Conservation (phyloP, 106 monocot genomes). For the Phalaenopsis equestris region DNA sequence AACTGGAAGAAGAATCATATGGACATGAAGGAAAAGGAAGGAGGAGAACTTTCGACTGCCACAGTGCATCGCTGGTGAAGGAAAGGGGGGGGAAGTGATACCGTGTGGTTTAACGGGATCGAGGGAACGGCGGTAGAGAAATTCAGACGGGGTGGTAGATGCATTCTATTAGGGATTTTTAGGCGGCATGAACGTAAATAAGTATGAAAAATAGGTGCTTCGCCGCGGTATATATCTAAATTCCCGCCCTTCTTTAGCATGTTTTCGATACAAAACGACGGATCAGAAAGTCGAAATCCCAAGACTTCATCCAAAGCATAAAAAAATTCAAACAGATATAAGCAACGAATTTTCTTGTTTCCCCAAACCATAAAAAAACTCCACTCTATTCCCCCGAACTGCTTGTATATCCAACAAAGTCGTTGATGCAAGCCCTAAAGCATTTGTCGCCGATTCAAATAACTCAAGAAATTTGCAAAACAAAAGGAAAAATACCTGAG, state of each 20-base stretch:
- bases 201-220: too few relatives aligned
- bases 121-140: too few relatives aligned
- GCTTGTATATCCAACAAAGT: not conserved
- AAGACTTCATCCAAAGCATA: not conserved
- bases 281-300: not conserved
- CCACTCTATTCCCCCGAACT: not conserved
- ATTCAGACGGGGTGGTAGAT: too few relatives aligned
- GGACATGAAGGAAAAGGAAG: too few relatives aligned
- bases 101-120: too few relatives aligned
- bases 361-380: not conserved
- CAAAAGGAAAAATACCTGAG: not conserved
- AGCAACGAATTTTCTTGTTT: not conserved
- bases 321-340: not conserved
- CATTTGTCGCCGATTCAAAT: not conserved
- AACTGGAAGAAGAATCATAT: too few relatives aligned
- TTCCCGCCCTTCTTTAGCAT: not conserved
- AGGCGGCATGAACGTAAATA: too few relatives aligned
- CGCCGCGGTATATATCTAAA: too few relatives aligned
- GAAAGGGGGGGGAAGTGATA: too few relatives aligned
- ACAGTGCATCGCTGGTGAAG: too few relatives aligned
- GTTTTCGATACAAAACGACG: not conserved
- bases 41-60: too few relatives aligned
- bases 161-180: too few relatives aligned
- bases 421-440: not conserved
- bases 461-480: not conserved